Conservation (phyloP, 164 flowering plant genomes). For the Platanus orientalis region DNA sequence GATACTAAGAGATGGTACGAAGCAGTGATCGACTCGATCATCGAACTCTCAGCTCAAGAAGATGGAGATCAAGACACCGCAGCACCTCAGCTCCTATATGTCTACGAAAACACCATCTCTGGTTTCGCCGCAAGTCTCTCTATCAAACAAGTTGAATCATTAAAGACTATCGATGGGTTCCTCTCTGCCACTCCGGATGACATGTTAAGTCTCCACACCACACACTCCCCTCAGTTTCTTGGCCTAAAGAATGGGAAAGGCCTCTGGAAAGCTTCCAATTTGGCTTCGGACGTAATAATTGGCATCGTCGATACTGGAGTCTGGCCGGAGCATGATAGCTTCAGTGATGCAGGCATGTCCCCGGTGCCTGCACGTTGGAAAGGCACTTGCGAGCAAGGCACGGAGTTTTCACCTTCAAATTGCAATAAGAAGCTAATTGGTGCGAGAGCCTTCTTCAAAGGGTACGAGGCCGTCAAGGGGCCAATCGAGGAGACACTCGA, state of each 20-base stretch:
- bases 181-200: constrained; percentile 51
- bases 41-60: constrained; percentile 21
- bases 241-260: constrained; percentile 58
- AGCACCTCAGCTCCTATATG: constrained; percentile 48
- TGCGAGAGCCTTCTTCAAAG: constrained; percentile 49
- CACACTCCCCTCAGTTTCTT: constrained; percentile 66
- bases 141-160: constrained; percentile 27
- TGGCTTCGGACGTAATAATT: constrained; percentile 53
- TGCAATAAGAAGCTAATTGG: constrained; percentile 66
- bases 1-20: constrained; percentile 38
- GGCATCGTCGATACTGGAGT: constrained; percentile 80
- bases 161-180: constrained; percentile 47
- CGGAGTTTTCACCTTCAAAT: constrained; percentile 34
- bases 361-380: constrained; percentile 60
- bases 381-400: constrained; percentile 57
- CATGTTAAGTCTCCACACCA: constrained; percentile 55
- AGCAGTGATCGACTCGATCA: constrained; percentile 34
- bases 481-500: constrained; percentile 41
- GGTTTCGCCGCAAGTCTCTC: constrained; percentile 76
- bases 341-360: constrained; percentile 38
- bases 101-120: constrained; percentile 42
- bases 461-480: constrained; percentile 42
- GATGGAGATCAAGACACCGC: constrained; percentile 18
- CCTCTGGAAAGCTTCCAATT: constrained; percentile 39
- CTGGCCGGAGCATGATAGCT: constrained; percentile 76